These are phyloP conservation scores for Saccharomyces hybrid DNA, from an alignment of 1,139 yeast genomes.

Conservation along the genomic window DNA sequence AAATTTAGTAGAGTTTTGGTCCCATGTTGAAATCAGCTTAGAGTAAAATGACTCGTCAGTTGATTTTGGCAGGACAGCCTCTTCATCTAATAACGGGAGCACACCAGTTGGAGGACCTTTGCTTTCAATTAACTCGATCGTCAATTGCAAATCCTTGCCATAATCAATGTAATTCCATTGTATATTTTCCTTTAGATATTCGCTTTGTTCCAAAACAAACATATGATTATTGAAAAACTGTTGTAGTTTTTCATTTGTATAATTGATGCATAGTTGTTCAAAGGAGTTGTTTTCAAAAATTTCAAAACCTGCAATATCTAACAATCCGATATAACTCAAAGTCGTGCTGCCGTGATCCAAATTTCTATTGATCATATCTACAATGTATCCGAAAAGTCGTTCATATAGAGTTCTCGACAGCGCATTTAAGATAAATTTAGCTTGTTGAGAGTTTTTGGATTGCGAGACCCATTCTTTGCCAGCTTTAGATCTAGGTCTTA, in stretches of 20 bases:
- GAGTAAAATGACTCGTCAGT: constrained; percentile 78
- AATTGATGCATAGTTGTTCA: constrained; percentile 94
- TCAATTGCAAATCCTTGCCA: constrained; percentile 90
- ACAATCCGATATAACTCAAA: constrained; percentile 73
- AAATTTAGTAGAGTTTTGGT: constrained; percentile 50
- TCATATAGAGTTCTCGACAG: constrained; percentile 83
- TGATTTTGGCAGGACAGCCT: constrained; percentile 89
- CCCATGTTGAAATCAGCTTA: constrained; percentile 63
- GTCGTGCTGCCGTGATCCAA: constrained; percentile 40
- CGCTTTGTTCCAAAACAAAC: constrained; percentile 94
- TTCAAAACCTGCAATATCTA: constrained; percentile 97
- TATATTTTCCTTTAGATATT: constrained; percentile 84
- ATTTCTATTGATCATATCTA: constrained; percentile 63
- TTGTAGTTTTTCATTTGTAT: constrained; percentile 91
- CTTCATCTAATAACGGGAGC: constrained; percentile 84
- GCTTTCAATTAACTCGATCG: constrained; percentile 84
- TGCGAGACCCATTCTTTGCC: constrained; percentile 83
- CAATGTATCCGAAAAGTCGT: constrained; percentile 69
- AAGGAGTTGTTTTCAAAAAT: constrained; percentile 86
- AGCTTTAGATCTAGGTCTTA: constrained; percentile 82
- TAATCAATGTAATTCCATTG: constrained; percentile 96
- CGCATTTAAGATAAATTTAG: constrained; percentile 76
- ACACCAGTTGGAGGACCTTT: constrained; percentile 66
- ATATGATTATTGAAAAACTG: constrained; percentile 97
- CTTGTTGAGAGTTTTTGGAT: constrained; percentile 73